Evolutionary conservation across 805 yeast genomes (phyloP), one percentile per base, ranked within the genome.

Genomic region (Naumovozyma baii): DNA sequence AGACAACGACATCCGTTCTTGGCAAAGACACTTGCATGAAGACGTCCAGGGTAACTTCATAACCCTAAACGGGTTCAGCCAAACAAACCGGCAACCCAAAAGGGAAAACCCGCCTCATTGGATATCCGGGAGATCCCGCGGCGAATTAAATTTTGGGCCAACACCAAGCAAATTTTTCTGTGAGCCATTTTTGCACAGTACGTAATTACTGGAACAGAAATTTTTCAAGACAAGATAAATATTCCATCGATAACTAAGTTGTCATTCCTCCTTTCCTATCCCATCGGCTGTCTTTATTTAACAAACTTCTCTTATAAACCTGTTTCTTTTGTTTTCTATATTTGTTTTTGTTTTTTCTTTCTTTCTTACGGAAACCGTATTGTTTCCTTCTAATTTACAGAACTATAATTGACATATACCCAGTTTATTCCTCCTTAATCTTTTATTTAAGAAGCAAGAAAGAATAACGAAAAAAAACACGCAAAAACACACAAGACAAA

Each of bases 181-280:
- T 22, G 26, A 29, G 31, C 31, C 31, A 29, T 29, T 29, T 29
- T 29, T n/a, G n/a, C n/a, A n/a, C n/a, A n/a, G n/a, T n/a, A n/a
- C n/a, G n/a, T n/a, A n/a, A n/a, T n/a, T n/a, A n/a, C n/a, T n/a
- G n/a, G n/a, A n/a, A n/a, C n/a, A n/a, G n/a, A n/a, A n/a, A n/a
- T n/a, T n/a, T n/a, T n/a, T n/a, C n/a, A n/a, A n/a, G n/a, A n/a
- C n/a, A n/a, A n/a, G n/a, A n/a, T n/a, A n/a, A n/a, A n/a, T n/a
- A n/a, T n/a, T n/a, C n/a, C n/a, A n/a, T n/a, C n/a, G n/a, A n/a
- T n/a, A n/a, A n/a, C n/a, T n/a, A n/a, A n/a, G n/a, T n/a, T n/a
- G n/a, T n/a, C n/a, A n/a, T n/a, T n/a, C n/a, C n/a, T n/a, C n/a
- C n/a, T n/a, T n/a, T n/a, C n/a, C n/a, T n/a, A 22, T 22, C 26